Conservation (phyloP, 805 yeast species). For the Saccharomycopsis sp. region DNA sequence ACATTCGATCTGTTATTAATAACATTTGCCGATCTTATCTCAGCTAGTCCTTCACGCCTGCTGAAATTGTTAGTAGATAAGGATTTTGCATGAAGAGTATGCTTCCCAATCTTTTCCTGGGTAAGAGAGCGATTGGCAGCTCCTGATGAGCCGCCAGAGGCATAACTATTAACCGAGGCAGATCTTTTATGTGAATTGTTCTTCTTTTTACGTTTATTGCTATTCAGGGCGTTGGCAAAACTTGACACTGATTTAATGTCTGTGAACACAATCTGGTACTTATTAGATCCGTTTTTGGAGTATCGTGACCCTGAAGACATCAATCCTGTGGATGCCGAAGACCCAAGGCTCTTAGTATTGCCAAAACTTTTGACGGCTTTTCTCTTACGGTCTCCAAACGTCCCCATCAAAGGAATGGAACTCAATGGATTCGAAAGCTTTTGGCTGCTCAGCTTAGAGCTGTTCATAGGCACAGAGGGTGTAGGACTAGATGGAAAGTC, state of each 20-base stretch:
- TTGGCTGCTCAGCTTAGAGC: neutral
- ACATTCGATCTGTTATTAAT: neutral
- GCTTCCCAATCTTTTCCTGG: neutral
- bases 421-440: neutral
- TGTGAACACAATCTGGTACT: conserved; percentile 16
- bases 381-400: conserved; percentile 14
- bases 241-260: conserved; percentile 12
- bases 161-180: neutral
- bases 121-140: neutral
- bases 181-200: neutral
- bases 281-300: neutral
- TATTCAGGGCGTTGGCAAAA: neutral
- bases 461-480: neutral
- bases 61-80: neutral
- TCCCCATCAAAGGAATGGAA: conserved; percentile 19
- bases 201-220: neutral
- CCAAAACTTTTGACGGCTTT: neutral
- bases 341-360: neutral
- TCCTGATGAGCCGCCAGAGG: neutral
- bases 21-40: neutral
- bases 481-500: conserved; percentile 12
- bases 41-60: neutral
- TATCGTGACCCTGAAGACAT: neutral
- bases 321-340: neutral
- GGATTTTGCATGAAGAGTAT: neutral